Evolutionary conservation across 345 rosid genomes (phyloP), one percentile per base, ranked within the genome.

Genomic region (Angophora floribunda): DNA sequence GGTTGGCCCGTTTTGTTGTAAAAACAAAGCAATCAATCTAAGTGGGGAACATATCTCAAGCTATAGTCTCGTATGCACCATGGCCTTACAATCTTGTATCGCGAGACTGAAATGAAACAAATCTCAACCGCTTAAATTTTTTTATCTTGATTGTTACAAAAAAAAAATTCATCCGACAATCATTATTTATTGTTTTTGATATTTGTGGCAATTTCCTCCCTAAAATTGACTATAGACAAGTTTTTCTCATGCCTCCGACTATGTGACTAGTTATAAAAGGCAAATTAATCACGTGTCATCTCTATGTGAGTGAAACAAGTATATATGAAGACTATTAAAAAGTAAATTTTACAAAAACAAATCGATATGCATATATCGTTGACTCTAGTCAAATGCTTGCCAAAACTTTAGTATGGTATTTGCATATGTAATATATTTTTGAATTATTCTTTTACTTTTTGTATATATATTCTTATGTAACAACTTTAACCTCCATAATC

Each of bases 121-220:
- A 63, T 63, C 9, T 63, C 75, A 63, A n/a, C 32, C 19, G 4
- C 30, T n/a, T n/a, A 7, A n/a, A 26, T 24, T 5, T 0, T 28
- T 59, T 59, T 7, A 28, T 6, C 30, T 22, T 5, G 0, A 55
- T 12, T 1, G 0, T 55, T 12, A 5, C 2, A 55, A 0, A 55
- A 55, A 22, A 55, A 22, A 55, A 36, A 36, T 36, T 55, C 13
- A 22, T 22, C 15, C 36, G 14, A 63, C 14, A 63, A 2, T 1
- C 4, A 2, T 63, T 36, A n/a, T n/a, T n/a, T n/a, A 13, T n/a
- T 63, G 6, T 70, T 36, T 70, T 70, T 2, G 0, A 36, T 17
- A 70, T 36, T 70, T 19, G 13, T 9, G 9, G 80, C 24, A 70
- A 32, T 9, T 21, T 9, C 47, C 47, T 67, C 17, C 11, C 14